Evolutionary conservation across 352 stramenopile genomes (phyloP), one percentile per base, ranked within the genome.

Genomic region (Aphanomyces astaci): DNA sequence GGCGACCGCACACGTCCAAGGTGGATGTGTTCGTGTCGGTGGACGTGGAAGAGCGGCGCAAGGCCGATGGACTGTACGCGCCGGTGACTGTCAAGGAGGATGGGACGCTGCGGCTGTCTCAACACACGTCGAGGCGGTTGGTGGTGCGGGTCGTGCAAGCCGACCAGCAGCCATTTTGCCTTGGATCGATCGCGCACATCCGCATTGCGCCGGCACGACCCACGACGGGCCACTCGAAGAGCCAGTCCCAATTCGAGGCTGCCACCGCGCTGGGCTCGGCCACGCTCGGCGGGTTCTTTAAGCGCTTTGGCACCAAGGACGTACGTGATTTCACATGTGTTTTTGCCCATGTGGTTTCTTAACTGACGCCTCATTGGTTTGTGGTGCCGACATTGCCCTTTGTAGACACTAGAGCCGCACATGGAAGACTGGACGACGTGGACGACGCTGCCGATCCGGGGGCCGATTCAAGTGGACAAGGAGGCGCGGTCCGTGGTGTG

Each of bases 31-130:
- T 89, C 56, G 75, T 87, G 11, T 94, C 83, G 1, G 76, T 90
- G 0, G 85, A 94, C 69, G 73, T 91, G 7, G 82, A 90, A 62
- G 83, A 94, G 53, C n/a, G n/a, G n/a, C 77, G 82, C 19, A 80
- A 84, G 22, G 66, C 66, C 3, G 84, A 90, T 63, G 85, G 83
- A 0, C 65, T 89, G 19, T 94, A 88, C 64, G 74, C 75, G 4
- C 71, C 85, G 0, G 85, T 92, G 17, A 75, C 76, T 0, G 82
- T 92, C 4, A 92, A 94, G 30, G 64, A 73, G 0, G 85, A 94
- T 53, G 85, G 85, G 0, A 72, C 83, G 0, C 51, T 94, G 57
- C 76, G 85, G 4, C 72, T 94, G 11, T 80, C 86, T 27, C 75
- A 76, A 0, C 84, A 87, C n/a, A 76, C 83, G 30, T 76, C 79